phyloP scores from a whole-genome alignment of 768 basidiomycete genomes.

The Leccinum longicurvipes region DNA sequence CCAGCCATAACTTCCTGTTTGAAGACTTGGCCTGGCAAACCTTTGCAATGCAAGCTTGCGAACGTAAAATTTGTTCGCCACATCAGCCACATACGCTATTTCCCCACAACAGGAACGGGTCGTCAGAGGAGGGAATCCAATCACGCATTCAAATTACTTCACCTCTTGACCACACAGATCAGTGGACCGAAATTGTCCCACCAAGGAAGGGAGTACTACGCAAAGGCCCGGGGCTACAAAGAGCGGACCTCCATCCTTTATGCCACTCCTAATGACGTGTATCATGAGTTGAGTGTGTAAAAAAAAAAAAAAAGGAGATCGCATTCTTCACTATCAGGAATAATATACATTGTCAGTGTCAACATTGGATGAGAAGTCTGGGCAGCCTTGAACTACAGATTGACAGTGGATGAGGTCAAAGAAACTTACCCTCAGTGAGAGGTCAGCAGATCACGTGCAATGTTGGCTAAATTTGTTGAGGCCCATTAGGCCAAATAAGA shows the following conservation, averaged over 20 bases:
- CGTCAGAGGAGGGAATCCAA: background rate
- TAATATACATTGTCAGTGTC: background rate
- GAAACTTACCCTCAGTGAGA: constrained; percentile 17
- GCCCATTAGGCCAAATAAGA: too few relatives aligned
- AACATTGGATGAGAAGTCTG: constrained; percentile 4
- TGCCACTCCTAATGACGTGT: constrained; percentile 12
- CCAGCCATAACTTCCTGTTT: constrained; percentile 25
- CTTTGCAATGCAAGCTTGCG: constrained; percentile 20
- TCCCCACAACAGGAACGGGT: background rate
- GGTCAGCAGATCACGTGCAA: constrained; percentile 18
- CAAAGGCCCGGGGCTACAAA: constrained; percentile 22
- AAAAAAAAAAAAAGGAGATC: constrained; percentile 20
- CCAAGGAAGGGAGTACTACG: constrained; percentile 14
- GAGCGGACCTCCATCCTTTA: constrained; percentile 16
- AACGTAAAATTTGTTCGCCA: constrained; percentile 17
- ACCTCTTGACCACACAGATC: constrained; percentile 25
- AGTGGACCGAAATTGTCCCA: background rate
- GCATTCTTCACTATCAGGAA: constrained; percentile 5
- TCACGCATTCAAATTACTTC: background rate
- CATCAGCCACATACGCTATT: constrained; percentile 19
- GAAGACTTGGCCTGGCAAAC: constrained; percentile 2
- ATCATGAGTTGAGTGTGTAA: constrained; percentile 19
- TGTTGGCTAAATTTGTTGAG: constrained; percentile 14
- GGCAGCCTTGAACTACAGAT: background rate
- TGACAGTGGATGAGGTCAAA: background rate